Evolutionary conservation across 139 green algal species (phyloP).

Genomic region (Chara braunii): DNA sequence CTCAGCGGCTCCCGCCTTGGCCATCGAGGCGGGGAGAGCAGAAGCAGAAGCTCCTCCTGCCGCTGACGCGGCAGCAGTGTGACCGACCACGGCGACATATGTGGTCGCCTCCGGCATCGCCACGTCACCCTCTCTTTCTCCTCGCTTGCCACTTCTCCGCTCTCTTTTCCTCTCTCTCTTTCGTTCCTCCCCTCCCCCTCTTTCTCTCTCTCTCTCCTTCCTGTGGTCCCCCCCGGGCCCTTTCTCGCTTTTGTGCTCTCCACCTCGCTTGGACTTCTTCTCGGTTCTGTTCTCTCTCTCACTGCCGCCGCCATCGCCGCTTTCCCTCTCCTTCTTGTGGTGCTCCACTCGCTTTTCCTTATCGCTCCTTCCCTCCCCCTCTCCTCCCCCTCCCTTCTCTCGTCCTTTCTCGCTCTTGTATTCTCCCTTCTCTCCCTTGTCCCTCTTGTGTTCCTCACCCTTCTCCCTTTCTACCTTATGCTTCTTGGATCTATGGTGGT

Average conservation of each 20-base stretch:
- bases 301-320: too few species aligned
- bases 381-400: too few species aligned
- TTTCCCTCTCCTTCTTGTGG: too few species aligned
- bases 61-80: too few species aligned
- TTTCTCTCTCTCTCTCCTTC: not conserved
- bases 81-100: too few species aligned
- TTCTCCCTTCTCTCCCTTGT: not conserved
- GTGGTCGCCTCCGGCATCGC: too few species aligned
- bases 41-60: too few species aligned
- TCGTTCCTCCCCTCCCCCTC: not conserved
- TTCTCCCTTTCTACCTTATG: not conserved
- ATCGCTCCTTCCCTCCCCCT: not conserved
- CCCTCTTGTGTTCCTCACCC: slow-evolving; percentile 23
- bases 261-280: not conserved
- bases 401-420: too few species aligned
- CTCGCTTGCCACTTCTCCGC: not conserved
- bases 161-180: slow-evolving; percentile 11
- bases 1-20: too few species aligned
- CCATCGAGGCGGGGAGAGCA: too few species aligned
- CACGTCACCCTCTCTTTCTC: slow-evolving; percentile 6
- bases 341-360: not conserved
- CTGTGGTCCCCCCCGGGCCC: not conserved
- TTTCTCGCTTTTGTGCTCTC: not conserved
- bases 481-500: too few species aligned
- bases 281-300: slow-evolving; percentile 18